Evolutionary conservation across 2,329 filamentous ascomycete genomes (phyloP).

Genomic region (Fusarium bactridioides): DNA sequence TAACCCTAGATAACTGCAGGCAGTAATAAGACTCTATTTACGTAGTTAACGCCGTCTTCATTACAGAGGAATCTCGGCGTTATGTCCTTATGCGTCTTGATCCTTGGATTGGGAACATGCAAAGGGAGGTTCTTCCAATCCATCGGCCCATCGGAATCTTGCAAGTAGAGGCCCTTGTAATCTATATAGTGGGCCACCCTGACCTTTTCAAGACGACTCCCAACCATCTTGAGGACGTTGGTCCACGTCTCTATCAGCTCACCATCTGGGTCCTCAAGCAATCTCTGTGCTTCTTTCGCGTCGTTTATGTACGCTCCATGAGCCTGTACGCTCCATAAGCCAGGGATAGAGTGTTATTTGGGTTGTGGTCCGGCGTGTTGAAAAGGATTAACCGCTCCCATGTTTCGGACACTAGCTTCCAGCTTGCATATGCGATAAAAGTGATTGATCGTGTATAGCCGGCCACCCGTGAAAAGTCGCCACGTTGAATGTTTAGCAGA

Average conservation of each 20-base stretch:
- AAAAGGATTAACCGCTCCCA: not conserved
- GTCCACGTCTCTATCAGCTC: not conserved
- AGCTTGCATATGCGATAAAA: not conserved
- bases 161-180: not conserved
- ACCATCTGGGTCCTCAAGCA: not conserved
- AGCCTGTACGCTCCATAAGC: not conserved
- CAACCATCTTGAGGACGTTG: not conserved
- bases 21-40: too few species aligned
- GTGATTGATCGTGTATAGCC: not conserved
- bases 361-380: not conserved
- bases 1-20: too few species aligned
- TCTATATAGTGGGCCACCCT: accelerated
- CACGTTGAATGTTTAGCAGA: not conserved
- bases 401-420: not conserved
- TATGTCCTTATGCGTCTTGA: not conserved
- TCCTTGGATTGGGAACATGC: accelerated
- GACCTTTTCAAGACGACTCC: not conserved
- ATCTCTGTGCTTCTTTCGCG: not conserved
- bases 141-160: accelerated
- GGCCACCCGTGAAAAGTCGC: not conserved
- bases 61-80: accelerated
- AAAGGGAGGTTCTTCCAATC: not conserved
- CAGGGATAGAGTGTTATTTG: accelerated
- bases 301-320: not conserved
- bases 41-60: not conserved